Evolutionary conservation across 352 stramenopile genomes (phyloP).

Genomic region (Ochromonadaceae sp.): DNA sequence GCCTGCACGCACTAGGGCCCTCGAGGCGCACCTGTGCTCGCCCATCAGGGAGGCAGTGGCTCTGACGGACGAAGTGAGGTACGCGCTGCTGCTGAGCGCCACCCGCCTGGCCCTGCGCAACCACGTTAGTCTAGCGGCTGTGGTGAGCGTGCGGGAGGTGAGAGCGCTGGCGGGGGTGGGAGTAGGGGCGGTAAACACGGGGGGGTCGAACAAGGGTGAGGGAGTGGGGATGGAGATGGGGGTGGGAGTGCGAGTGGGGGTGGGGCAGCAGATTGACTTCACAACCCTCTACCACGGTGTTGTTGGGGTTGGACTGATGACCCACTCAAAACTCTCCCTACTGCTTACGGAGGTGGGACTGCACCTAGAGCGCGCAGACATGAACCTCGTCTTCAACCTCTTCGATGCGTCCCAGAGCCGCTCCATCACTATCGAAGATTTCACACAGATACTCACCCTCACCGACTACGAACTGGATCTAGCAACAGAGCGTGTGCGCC

Average conservation of each 20-base stretch:
- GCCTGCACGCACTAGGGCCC: neutral
- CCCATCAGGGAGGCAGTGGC: neutral
- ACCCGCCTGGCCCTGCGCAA: neutral
- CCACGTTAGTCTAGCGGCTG: neutral
- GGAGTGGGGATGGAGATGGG: too few species aligned
- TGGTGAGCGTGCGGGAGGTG: too few species aligned
- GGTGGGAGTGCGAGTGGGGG: too few species aligned
- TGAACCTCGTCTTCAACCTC: neutral
- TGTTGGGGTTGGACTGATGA: too few species aligned
- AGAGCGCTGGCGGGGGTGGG: too few species aligned
- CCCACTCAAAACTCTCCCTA: too few species aligned
- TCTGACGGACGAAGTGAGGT: neutral
- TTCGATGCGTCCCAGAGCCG: neutral
- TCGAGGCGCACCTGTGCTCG: neutral
- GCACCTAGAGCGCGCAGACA: neutral
- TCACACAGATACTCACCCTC: neutral
- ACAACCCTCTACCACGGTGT: too few species aligned
- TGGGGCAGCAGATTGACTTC: too few species aligned
- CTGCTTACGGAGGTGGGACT: conserved; percentile 1
- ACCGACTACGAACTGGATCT: conserved; percentile 15
- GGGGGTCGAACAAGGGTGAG: too few species aligned
- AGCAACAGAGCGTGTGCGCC: neutral
- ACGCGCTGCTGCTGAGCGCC: neutral
- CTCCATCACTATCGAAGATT: conserved; percentile 4
- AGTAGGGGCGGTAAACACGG: too few species aligned